Base-by-base conservation (phyloP, 306 rosid genomes). In the Pyrus communis region DNA sequence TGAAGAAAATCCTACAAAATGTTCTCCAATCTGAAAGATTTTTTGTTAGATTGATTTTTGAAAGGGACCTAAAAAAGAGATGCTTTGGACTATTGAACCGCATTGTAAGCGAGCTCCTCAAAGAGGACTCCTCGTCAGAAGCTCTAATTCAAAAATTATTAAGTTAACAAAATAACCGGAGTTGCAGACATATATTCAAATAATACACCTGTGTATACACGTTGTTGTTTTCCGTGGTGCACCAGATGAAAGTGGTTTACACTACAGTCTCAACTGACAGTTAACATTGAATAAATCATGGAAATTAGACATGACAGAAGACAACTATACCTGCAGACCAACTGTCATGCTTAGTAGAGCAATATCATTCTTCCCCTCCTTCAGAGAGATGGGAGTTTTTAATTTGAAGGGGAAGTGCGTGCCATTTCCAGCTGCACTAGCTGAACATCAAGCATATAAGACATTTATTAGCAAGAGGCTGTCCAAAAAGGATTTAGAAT, bases 361-460 rank as follows among this genome's bases (percentile, higher is more conserved):
- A 76, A 94, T 90, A 71, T 94, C 91, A 79, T 94, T 94, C 79
- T 85, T 91, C 82, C 98, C 98, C 35, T 91, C 89, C 81, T 43
- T 84, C 61, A 94, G 93, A 79, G 91, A 31, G 78, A 94, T 82
- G 11, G 93, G 89, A 9, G 83, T 82, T 75, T 77, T 83, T 54
- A 86, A 87, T 75, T 73, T 86, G 84, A 86, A 91, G 31, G 98
- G 80, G 21, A 89, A 79, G 86, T 88, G 88, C 2, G 97, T 79
- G 67, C 98, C 98, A 79, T 90, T 90, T 85, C 98, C 98, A 85
- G 84, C 58, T 75, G 85, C 98, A 84, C 88, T 90, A 70, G 88
- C 98, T 94, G 81, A 84, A 82, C 49, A 64, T 27, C 52, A 66
- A 55, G 33, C 60, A 58, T 72, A 71, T 12, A 81, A 67, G 67